Conservation (phyloP, 306 rosid genomes). For the Cucurbita moschata region DNA sequence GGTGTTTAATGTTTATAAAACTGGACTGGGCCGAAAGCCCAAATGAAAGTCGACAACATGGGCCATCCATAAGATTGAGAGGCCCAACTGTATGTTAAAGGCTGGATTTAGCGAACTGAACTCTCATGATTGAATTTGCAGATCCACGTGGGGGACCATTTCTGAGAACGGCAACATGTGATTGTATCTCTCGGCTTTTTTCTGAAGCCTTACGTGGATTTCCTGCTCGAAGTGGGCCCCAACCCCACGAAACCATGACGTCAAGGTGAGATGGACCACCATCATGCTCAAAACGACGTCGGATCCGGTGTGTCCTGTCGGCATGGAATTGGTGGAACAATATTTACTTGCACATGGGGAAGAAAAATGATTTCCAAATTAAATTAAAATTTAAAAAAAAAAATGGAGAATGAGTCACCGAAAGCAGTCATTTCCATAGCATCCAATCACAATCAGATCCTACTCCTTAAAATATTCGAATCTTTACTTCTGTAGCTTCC, state of each 20-base stretch:
- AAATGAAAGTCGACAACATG: too few species aligned
- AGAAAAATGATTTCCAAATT: too few species aligned
- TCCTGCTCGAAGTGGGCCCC: not conserved
- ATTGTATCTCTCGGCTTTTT: not conserved
- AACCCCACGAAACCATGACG: not conserved
- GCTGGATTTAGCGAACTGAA: too few species aligned
- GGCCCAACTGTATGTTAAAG: too few species aligned
- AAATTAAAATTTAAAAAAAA: too few species aligned
- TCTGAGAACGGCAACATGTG: not conserved
- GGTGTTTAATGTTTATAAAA: too few species aligned
- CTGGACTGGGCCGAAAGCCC: too few species aligned
- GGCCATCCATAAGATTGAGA: too few species aligned
- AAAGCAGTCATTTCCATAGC: not conserved
- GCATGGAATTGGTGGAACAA: not conserved
- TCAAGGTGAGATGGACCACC: not conserved
- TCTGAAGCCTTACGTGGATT: not conserved
- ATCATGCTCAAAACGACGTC: not conserved
- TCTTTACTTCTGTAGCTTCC: not conserved
- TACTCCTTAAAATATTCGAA: not conserved
- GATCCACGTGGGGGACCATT: too few species aligned
- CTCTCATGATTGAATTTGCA: too few species aligned
- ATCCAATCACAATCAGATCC: not conserved
- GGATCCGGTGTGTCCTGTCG: not conserved
- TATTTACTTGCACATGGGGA: not conserved
- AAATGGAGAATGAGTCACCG: not conserved